Evolutionary conservation across 805 yeast species (phyloP).

Genomic region (Metschnikowia proteae): DNA sequence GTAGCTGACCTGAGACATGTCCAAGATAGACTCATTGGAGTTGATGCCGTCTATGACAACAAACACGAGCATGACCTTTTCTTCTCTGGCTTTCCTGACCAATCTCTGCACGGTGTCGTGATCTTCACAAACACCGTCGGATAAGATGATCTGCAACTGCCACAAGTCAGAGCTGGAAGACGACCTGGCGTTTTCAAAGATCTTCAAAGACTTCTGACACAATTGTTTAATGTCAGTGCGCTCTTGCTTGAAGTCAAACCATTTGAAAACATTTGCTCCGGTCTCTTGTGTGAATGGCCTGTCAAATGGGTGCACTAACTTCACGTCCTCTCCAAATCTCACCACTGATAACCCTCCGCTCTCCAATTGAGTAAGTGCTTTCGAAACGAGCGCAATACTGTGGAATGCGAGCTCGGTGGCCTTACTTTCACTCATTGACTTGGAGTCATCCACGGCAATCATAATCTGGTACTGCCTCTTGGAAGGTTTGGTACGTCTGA

Average conservation of each 20-base stretch:
- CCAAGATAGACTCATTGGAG: conserved; percentile 81
- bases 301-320: conserved; percentile 86
- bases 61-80: conserved; percentile 90
- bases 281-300: conserved; percentile 78
- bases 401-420: conserved; percentile 91
- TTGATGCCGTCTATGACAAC: conserved; percentile 89
- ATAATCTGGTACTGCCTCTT: conserved; percentile 96
- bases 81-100: conserved; percentile 89
- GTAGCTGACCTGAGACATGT: conserved; percentile 90
- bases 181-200: conserved; percentile 60
- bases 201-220: conserved; percentile 64
- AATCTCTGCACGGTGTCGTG: conserved; percentile 78
- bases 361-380: conserved; percentile 89
- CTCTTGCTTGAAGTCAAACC: conserved; percentile 87
- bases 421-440: conserved; percentile 92
- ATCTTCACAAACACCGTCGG: conserved; percentile 97
- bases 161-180: conserved; percentile 62
- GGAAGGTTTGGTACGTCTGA: conserved; percentile 94
- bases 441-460: conserved; percentile 97
- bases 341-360: conserved; percentile 90
- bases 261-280: conserved; percentile 79
- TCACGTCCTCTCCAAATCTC: conserved; percentile 80
- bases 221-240: conserved; percentile 79
- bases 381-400: conserved; percentile 88
- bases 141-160: conserved; percentile 88